Base-by-base conservation (phyloP, 2,329 filamentous ascomycete genomes). In the Epichloe hybrida region DNA sequence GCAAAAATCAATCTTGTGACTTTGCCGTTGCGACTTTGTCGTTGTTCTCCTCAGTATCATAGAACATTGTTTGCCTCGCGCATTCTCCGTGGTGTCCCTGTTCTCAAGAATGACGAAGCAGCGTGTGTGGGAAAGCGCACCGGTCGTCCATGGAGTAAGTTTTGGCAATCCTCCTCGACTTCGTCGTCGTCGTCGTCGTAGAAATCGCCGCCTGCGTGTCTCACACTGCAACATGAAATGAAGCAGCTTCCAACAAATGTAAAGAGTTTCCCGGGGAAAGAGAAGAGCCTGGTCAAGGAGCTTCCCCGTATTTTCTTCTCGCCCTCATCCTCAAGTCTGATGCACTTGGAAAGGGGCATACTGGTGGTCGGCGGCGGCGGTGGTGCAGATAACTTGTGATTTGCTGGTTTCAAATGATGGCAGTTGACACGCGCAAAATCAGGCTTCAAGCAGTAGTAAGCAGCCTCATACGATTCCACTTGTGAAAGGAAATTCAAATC, bases 21-120 rank as follows among this genome's bases (percentile, higher is more conserved):
- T 23, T 38, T 21, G 27, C 21, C 9, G n/a, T 34, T n/a, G 13
- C 15, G 23, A 27, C 23, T 23, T 38, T 21, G 27, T 37, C 9
- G n/a, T 34, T n/a, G 13, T 23, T 31, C 27, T 15, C 5, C 20
- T 21, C 35, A n/a, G 8, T n/a, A 4, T 53, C n/a, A 65, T 9
- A 66, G 46, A 9, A 66, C 58, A n/a, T 65, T 57, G 49, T 67
- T 70, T 21, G 63, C 62, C 52, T 61, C 61, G 41, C 57, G 64
- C 57, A 72, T 72, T n/a, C 59, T 57, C 41, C 60, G 58, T 13
- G 71, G 58, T 5, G 72, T 71, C 3, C 70, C 64, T 6, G 69
- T 73, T 56, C 59, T 64, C 47, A 74, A 57, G 55, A 71, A 71
- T 4, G 68, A 67, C 5, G 64, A 53, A 1, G 64, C 67, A 1